Percentiles rank a stretch among this genome's conserved stretches.
These are phyloP conservation scores for Andalucia godoyi DNA, from an alignment of 78 protist species.

Conservation along the genomic window DNA sequence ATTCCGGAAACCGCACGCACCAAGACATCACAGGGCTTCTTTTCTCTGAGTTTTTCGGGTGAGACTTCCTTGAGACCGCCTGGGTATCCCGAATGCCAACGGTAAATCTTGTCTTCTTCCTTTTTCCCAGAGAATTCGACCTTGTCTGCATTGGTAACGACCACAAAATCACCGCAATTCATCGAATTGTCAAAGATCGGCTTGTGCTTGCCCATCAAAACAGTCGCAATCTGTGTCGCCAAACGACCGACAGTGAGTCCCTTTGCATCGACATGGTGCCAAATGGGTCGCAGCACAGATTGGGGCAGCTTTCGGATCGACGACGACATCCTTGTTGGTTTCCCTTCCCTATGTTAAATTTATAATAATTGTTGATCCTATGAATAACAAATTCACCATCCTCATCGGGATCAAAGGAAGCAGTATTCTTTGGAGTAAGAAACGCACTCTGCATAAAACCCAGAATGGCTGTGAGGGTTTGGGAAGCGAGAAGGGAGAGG, in stretches of 20 bases:
- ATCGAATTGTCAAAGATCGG: conserved; percentile 23
- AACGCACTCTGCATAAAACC: no score
- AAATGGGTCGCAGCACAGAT: no score
- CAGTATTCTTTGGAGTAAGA: no score
- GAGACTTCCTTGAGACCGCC: conserved; percentile 37
- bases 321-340: no score
- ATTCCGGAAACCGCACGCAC: conserved; percentile 54
- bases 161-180: conserved; percentile 43
- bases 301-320: no score
- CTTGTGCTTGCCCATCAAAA: conserved; percentile 54
- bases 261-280: conserved; percentile 51
- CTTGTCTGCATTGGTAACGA: conserved; percentile 42
- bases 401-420: no score
- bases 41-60: conserved; percentile 7
- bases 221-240: conserved; percentile 35
- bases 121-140: conserved; percentile 44
- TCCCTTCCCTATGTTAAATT: no score
- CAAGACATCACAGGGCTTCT: conserved; percentile 32
- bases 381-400: no score
- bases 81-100: conserved; percentile 44
- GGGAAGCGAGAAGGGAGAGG: no score
- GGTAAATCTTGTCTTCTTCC: conserved; percentile 38
- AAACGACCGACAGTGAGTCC: conserved; percentile 41
- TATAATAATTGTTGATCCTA: no score
- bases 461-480: no score